Percentiles rank a stretch among this genome's conserved stretches.
Conservation (phyloP, 2,329 filamentous ascomycete species). For the Talaromyces piceae region DNA sequence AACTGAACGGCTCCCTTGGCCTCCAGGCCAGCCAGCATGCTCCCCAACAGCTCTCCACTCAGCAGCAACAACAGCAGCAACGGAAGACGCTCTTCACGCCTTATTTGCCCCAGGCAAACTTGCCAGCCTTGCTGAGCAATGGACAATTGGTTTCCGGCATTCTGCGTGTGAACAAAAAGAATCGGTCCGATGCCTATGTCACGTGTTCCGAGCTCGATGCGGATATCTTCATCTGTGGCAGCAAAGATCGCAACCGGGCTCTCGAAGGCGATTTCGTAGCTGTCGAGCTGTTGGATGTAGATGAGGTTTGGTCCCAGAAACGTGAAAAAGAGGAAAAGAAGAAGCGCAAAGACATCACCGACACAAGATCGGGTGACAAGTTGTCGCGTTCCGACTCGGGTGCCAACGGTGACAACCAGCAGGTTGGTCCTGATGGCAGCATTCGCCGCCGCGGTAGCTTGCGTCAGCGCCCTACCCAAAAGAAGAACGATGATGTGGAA, state of each 20-base stretch:
- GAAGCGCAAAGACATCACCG: constrained; percentile 98
- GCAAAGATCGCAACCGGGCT: constrained; percentile 95
- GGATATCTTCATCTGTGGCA: constrained; percentile 98
- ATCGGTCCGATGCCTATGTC: constrained; percentile 95
- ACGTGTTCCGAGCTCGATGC: constrained; percentile 91
- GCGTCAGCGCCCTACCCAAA: constrained; percentile 92
- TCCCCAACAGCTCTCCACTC: constrained; percentile 51
- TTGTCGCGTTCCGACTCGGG: constrained; percentile 51
- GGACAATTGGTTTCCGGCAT: constrained; percentile 95
- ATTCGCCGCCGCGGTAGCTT: constrained; percentile 90
- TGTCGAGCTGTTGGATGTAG: constrained; percentile 91
- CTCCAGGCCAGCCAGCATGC: constrained; percentile 64
- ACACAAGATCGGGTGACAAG: constrained; percentile 68
- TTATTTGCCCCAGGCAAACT: constrained; percentile 87
- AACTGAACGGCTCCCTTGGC: constrained; percentile 71
- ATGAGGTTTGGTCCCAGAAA: constrained; percentile 98
- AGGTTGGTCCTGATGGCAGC: constrained; percentile 64
- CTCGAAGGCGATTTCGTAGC: constrained; percentile 94
- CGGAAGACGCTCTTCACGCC: constrained; percentile 98
- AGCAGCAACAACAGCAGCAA: constrained; percentile 71
- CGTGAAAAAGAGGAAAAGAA: constrained; percentile 99
- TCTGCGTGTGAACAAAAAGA: constrained; percentile 98
- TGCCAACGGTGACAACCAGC: constrained; percentile 55
- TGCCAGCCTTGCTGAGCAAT: constrained; percentile 82
- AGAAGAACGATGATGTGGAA: constrained; percentile 99